Conservation (phyloP, 1,284 basidiomycete species). For the Ganoderma lucidum region DNA sequence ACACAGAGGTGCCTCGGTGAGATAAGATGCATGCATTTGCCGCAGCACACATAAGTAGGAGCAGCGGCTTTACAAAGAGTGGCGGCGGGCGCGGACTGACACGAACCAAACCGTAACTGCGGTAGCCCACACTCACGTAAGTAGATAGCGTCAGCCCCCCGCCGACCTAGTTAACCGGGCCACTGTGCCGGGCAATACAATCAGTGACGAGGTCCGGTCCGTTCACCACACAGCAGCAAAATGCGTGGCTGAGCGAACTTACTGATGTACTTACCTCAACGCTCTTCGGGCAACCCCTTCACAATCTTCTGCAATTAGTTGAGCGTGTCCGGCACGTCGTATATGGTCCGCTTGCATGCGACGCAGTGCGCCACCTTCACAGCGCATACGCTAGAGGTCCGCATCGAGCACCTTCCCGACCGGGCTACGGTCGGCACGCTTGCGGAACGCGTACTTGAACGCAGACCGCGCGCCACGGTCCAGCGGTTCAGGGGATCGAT, state of each 20-base stretch:
- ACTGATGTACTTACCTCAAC: slow-evolving; percentile 14
- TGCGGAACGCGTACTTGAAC: slow-evolving; percentile 30
- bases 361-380: slow-evolving; percentile 9
- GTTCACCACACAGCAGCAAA: neutral
- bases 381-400: slow-evolving; percentile 21
- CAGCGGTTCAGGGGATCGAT: slow-evolving; percentile 8
- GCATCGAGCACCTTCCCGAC: slow-evolving; percentile 20
- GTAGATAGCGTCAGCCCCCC: neutral
- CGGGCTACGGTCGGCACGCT: slow-evolving; percentile 14
- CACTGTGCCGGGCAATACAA: neutral
- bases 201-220: neutral
- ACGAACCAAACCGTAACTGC: neutral
- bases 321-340: neutral
- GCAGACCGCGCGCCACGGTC: slow-evolving; percentile 28
- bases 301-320: slow-evolving; percentile 3
- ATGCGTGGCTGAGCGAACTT: neutral
- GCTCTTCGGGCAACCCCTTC: slow-evolving; percentile 3
- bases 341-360: slow-evolving; percentile 2
- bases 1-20: neutral
- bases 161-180: neutral
- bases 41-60: neutral
- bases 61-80: neutral
- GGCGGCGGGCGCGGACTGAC: neutral
- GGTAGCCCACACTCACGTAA: neutral
- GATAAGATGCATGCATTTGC: neutral